Percentiles rank a stretch among this genome's conserved stretches.
Conservation (phyloP, 306 rosid species). For the Luffa aegyptiaca region DNA sequence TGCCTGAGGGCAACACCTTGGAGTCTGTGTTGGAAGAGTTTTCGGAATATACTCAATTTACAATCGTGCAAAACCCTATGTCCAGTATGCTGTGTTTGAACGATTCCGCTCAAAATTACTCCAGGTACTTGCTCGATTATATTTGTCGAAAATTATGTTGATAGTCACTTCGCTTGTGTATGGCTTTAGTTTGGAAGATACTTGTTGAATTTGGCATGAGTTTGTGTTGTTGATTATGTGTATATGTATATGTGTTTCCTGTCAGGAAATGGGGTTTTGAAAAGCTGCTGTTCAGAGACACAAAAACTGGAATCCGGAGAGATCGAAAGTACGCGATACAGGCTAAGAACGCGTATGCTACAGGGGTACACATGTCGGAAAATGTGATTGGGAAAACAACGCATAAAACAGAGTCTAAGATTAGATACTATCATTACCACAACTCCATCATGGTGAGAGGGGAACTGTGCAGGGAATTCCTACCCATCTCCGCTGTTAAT, state of each 20-base stretch:
- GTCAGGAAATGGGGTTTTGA: slow-evolving; percentile 37
- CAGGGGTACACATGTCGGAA: slow-evolving; percentile 41
- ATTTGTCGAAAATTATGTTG: not conserved
- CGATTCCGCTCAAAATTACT: slow-evolving; percentile 18
- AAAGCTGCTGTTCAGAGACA: slow-evolving; percentile 29
- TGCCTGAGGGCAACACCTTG: slow-evolving; percentile 20
- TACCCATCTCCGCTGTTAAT: slow-evolving; percentile 20
- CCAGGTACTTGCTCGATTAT: slow-evolving; percentile 6
- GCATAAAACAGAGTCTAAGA: slow-evolving; percentile 28
- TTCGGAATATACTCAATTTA: slow-evolving; percentile 24
- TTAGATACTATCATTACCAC: slow-evolving; percentile 35
- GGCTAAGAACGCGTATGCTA: slow-evolving; percentile 28
- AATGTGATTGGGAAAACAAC: slow-evolving; percentile 28
- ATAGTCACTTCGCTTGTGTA: no score
- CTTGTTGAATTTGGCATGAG: not conserved
- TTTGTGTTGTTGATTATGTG: not conserved
- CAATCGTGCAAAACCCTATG: slow-evolving; percentile 35
- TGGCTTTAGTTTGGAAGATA: not conserved
- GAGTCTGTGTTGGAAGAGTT: slow-evolving; percentile 23
- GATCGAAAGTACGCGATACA: slow-evolving; percentile 32
- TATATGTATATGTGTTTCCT: not conserved
- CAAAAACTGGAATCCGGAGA: slow-evolving; percentile 23
- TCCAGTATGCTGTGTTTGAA: slow-evolving; percentile 25
- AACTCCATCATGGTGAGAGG: slow-evolving; percentile 21
- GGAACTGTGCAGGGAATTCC: slow-evolving; percentile 22